Percentiles rank a stretch among this genome's conserved stretches.
phyloP scores from a whole-genome alignment of 2,329 filamentous ascomycete species.

The Stachybotrys chlorohalonatus region DNA sequence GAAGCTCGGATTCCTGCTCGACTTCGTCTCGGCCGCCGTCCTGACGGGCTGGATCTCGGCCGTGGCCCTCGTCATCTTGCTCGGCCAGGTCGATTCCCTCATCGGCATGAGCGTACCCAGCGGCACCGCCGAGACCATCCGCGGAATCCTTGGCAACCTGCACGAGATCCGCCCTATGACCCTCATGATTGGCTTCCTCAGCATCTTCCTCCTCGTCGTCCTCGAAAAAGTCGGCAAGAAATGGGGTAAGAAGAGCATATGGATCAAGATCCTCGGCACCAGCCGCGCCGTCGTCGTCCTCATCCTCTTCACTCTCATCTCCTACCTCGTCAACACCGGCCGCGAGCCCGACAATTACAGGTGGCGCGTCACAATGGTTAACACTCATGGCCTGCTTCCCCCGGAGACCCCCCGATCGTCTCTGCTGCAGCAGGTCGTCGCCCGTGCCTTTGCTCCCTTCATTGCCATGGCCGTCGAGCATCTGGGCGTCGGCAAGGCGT shows the following conservation, averaged over 20 bases:
- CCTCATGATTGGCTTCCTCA: constrained; percentile 48
- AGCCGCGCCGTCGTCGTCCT: constrained; percentile 52
- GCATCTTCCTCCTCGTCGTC: constrained; percentile 44
- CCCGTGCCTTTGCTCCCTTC: constrained; percentile 49
- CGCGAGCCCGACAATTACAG: constrained; percentile 32
- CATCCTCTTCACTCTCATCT: constrained; percentile 53
- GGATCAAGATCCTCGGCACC: constrained; percentile 49
- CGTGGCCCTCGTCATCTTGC: constrained; percentile 55
- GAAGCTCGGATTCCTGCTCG: constrained; percentile 55
- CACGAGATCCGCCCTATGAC: constrained; percentile 49
- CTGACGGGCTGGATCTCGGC: constrained; percentile 58
- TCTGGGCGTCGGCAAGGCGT: constrained; percentile 54
- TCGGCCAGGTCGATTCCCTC: constrained; percentile 54
- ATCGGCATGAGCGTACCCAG: constrained; percentile 45
- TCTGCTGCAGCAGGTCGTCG: constrained; percentile 44
- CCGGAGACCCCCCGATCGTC: constrained; percentile 36
- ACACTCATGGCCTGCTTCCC: constrained; percentile 42
- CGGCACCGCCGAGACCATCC: constrained; percentile 47
- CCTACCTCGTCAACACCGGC: constrained; percentile 51
- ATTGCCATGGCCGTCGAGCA: constrained; percentile 55
- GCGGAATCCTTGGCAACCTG: constrained; percentile 47
- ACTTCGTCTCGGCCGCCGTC: constrained; percentile 57
- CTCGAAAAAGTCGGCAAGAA: constrained; percentile 49
- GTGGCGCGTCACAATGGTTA: constrained; percentile 50
- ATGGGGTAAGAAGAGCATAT: constrained; percentile 48